Evolutionary conservation across 2,329 filamentous ascomycete species (phyloP), one percentile per base, ranked within the genome.

Genomic region (Pseudomassariella vexata): DNA sequence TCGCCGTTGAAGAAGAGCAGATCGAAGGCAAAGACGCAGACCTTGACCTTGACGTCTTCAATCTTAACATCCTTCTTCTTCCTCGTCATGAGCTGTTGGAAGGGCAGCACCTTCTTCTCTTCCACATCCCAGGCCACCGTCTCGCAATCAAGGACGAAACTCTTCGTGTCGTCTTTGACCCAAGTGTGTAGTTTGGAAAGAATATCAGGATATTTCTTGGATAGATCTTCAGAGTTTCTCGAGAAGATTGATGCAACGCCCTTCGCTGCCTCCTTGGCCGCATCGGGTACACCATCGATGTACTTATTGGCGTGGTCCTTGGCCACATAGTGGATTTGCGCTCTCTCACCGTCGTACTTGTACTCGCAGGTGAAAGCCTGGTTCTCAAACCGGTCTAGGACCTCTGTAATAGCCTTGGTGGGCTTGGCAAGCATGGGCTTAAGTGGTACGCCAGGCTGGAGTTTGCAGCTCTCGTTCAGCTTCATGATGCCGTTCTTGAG

Each of bases 391-490:
- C 92, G 85, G 59, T 98, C 90, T 9, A 98, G 72, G 1, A 98
- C 92, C 61, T 98, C 92, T 1, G 89, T 95, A 48, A 98, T 95
- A 5, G 92, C 89, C 58, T 98, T 98, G 8, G 92, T 98, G 3
- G 92, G 92, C 51, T 96, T 96, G 14, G 92, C 92, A 65, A 98
- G 72, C 92, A 98, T 98, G 48, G 92, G 92, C 60, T 98, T 98
- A 37, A 98, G 69, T 1, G 92, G 92, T 11, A 98, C 85, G 41
- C 92, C 92, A 0, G 92, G 90, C 45, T 87, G 85, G 26, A 98
- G 73, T 57, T 94, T 94, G 72, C 92, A 95, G 35, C 82, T 77
- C 8, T 94, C 82, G 32, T 77, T 75, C 9, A 98, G 64, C 22
- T 88, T 80, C 63, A 82, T 76, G 40, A 98, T 85, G 12, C 92